phyloP scores from a whole-genome alignment of 805 yeast genomes.

The Metschnikowia lachancei region DNA sequence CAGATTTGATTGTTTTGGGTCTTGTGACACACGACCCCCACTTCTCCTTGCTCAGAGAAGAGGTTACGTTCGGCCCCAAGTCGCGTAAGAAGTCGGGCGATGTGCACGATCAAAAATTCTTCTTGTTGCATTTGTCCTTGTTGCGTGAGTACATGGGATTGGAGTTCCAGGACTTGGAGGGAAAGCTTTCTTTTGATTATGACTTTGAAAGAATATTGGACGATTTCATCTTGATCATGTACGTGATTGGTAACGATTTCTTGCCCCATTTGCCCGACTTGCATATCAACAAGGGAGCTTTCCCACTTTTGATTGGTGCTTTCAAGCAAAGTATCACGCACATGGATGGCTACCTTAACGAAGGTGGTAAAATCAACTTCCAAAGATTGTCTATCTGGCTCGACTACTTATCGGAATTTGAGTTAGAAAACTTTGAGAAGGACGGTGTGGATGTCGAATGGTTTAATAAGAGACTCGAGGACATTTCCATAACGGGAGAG shows the following conservation, averaged over 20 bases:
- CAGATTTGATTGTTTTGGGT: slow-evolving; percentile 93
- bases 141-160: slow-evolving; percentile 87
- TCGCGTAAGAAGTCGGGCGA: slow-evolving; percentile 38
- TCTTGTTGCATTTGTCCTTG: slow-evolving; percentile 76
- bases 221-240: slow-evolving; percentile 88
- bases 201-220: slow-evolving; percentile 87
- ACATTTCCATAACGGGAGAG: slow-evolving; percentile 70
- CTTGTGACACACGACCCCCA: slow-evolving; percentile 93
- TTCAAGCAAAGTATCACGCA: slow-evolving; percentile 76
- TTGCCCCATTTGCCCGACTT: slow-evolving; percentile 93
- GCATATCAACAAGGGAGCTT: slow-evolving; percentile 91
- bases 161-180: slow-evolving; percentile 74
- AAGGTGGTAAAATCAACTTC: slow-evolving; percentile 77
- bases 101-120: slow-evolving; percentile 77
- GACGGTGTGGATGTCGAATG: slow-evolving; percentile 83
- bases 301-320: slow-evolving; percentile 85
- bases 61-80: slow-evolving; percentile 77
- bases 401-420: slow-evolving; percentile 72
- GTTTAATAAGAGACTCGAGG: slow-evolving; percentile 84
- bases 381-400: slow-evolving; percentile 73
- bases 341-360: slow-evolving; percentile 81
- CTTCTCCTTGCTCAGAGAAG: slow-evolving; percentile 90
- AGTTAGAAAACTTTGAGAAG: slow-evolving; percentile 80
- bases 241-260: slow-evolving; percentile 97
- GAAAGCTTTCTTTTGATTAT: slow-evolving; percentile 61